Percentiles rank a stretch among this genome's conserved stretches.
phyloP scores from a whole-genome alignment of 768 basidiomycete genomes.

The Tephrocybe sp. region DNA sequence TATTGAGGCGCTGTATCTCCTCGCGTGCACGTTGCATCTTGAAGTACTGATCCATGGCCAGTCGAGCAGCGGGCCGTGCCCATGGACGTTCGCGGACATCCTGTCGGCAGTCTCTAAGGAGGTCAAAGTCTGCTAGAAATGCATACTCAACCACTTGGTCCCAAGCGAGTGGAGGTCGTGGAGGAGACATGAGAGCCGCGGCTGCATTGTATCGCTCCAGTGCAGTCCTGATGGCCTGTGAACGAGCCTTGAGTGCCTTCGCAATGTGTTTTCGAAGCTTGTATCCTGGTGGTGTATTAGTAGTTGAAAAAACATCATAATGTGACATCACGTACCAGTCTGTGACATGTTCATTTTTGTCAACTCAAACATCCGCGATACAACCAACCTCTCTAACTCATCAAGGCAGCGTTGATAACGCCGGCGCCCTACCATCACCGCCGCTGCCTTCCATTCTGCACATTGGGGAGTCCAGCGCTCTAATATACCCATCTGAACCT shows the following conservation, averaged over 20 bases:
- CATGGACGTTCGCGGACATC: not conserved
- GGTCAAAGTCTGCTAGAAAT: not conserved
- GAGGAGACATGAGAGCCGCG: not conserved
- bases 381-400: not conserved
- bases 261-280: not conserved
- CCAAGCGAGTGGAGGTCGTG: not conserved
- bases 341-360: conserved; percentile 8
- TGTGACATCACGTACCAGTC: not conserved
- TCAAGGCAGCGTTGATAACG: conserved; percentile 14
- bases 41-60: not conserved
- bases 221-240: not conserved
- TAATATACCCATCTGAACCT: conserved; percentile 12
- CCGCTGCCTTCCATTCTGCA: conserved; percentile 8
- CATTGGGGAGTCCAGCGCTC: conserved; percentile 11
- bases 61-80: not conserved
- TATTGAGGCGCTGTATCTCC: conserved; percentile 2
- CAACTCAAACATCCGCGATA: conserved; percentile 1
- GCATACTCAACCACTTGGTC: not conserved
- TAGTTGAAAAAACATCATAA: not conserved
- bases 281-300: not conserved
- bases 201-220: not conserved
- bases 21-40: not conserved
- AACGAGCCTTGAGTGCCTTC: not conserved
- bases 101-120: not conserved
- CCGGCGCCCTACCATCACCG: not conserved